phyloP scores from a whole-genome alignment of 345 rosid genomes.

The Raphanus raphanistrum region DNA sequence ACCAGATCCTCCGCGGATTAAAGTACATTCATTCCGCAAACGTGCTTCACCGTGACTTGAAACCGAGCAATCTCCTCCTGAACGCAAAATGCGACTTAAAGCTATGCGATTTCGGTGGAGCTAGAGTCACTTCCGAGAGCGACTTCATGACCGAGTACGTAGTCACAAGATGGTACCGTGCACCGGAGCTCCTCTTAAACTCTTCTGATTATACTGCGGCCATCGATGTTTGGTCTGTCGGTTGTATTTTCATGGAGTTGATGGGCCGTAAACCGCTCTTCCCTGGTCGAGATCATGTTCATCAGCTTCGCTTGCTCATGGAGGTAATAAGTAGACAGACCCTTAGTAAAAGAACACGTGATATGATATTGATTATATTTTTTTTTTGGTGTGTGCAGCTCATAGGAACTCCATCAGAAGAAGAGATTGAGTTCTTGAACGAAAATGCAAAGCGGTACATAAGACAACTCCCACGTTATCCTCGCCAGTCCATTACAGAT shows the following conservation, averaged over 20 bases:
- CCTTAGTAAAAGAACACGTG: neutral
- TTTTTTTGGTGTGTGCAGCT: conserved; percentile 57
- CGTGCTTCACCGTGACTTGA: conserved; percentile 94
- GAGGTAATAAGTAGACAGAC: conserved; percentile 51
- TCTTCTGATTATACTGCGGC: conserved; percentile 96
- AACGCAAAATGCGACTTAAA: conserved; percentile 95
- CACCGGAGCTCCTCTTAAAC: conserved; percentile 90
- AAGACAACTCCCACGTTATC: conserved; percentile 64
- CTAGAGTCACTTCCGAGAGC: conserved; percentile 90
- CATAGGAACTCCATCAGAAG: conserved; percentile 96
- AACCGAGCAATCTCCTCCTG: conserved; percentile 95
- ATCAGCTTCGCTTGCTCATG: conserved; percentile 91
- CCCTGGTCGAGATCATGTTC: conserved; percentile 95
- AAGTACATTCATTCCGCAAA: conserved; percentile 97
- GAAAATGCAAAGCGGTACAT: conserved; percentile 97
- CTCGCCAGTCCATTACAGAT: conserved; percentile 79
- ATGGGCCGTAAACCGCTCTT: conserved; percentile 94
- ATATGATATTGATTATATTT: no score
- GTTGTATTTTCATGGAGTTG: conserved; percentile 96
- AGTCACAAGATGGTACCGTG: conserved; percentile 97
- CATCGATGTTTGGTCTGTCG: conserved; percentile 98
- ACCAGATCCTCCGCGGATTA: conserved; percentile 95
- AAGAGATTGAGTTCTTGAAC: conserved; percentile 78
- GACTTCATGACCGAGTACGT: conserved; percentile 99
- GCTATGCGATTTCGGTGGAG: conserved; percentile 95